Base-by-base conservation (phyloP, 371 early-diverging fungal species). In the Chytridium lagenaria region DNA sequence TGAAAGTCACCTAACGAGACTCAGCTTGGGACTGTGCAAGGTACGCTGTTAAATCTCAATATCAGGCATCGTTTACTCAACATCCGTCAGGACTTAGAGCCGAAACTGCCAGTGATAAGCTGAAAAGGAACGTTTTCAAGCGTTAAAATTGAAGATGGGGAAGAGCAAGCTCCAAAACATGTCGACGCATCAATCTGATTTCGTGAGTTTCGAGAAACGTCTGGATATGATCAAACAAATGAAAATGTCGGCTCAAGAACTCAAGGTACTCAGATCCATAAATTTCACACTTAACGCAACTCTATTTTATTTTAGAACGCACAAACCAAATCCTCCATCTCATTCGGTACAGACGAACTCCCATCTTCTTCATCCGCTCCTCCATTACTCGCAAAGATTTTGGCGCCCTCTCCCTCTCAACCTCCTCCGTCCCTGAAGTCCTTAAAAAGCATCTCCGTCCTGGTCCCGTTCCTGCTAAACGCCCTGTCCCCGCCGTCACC, bases 181-280 rank as follows among this genome's bases (percentile, higher is more conserved):
- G 26, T 73, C 72, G n/a, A 72, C 72, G 16, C 73, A 73, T 15
- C 67, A 73, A 31, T 34, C 38, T 7, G 73, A 73, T 63, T 73
- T 51, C 68, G 39, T 31, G 22, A 68, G 36, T 15, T 26, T 59
- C 55, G 30, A 37, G 40, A 30, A 34, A 34, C 2, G 36, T 50
- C 34, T 5, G 12, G 70, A 12, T 23, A 37, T 44, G 1, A 5
- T 64, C 23, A 22, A 34, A 7, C 49, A 71, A 15, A 31, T 23
- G 39, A 59, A 61, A n/a, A 16, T 16, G 7, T 12, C 50, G 19
- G 71, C 71, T 22, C 5, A 36, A 26, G 64, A 71, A 34, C 51
- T 64, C 7, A 51, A 71, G 71, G 71, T 71, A 2, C 28, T 59
- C 59, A 1, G 10, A 15, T 28, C 19, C 28, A n/a, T 0, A n/a